Base-by-base conservation (phyloP, 306 rosid genomes). In the Corylus avellana region DNA sequence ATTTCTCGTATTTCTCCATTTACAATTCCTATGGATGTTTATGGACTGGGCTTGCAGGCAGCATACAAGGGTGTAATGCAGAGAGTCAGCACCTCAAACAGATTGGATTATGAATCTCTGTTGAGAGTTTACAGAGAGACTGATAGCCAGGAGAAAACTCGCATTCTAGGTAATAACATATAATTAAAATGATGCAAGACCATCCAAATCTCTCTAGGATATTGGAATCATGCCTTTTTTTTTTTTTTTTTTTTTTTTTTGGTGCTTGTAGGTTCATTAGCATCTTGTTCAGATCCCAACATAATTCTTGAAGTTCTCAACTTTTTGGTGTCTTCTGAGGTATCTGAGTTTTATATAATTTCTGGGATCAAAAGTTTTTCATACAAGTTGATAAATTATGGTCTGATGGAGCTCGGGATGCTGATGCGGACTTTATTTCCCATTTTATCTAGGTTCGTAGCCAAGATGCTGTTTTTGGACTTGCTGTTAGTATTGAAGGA, bases 121-220 rank as follows among this genome's bases (percentile, higher is more conserved):
- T 83, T 92, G 78, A 89, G 89, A 85, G 57, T 95, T 42, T 95
- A 95, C 59, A 87, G 92, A 80, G 98, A 95, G 87, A 85, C 88
- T 72, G 98, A 92, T 84, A 91, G 98, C 85, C 93, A 91, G 88
- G 98, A 95, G 90, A 95, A 90, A 88, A 91, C 92, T 56, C 93
- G 97, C 77, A 85, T 95, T 87, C 85, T 95, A 80, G 77, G 98
- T 95, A 91, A 86, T 59, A 67, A 55, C 50, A 17, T 46, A 29
- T 71, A 17, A 16, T 59, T 18, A 57, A 49, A 79, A 18, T 58
- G 71, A 35, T 68, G 71, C 8, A 16, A 16, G 57, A 68, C 46
- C 22, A 48, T 67, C 16, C 29, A 14, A 29, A 8, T 47, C 49
- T 76, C 39, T 32, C 51, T 66, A 51, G 29, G n/a, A 58, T 55